Percentiles rank a stretch among this genome's conserved stretches.
These are phyloP conservation scores for Xylaria scruposa DNA, from an alignment of 495 filamentous ascomycete genomes.

Conservation along the genomic window DNA sequence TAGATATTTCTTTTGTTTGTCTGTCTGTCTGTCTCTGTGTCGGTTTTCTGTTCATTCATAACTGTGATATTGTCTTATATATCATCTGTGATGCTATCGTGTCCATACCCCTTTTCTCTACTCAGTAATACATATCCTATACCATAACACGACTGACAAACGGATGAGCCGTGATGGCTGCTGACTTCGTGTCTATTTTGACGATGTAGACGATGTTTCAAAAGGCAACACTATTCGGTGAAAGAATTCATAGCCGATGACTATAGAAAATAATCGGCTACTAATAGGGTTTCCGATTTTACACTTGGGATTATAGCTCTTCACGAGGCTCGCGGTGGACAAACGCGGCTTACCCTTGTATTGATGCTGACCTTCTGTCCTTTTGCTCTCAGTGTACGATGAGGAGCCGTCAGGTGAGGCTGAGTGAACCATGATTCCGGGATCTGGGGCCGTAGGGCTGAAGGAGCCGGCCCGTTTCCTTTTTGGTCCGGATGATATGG, in stretches of 20 bases:
- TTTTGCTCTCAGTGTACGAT: neutral
- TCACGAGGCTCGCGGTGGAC: neutral
- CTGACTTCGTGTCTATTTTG: constrained; percentile 26
- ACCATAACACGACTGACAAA: neutral
- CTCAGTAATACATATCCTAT: neutral
- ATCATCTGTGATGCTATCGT: neutral
- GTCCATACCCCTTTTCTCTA: neutral
- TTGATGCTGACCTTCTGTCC: neutral
- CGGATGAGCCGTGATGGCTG: constrained; percentile 11
- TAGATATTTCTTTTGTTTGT: neutral
- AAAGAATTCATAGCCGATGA: neutral
- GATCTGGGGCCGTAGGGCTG: constrained; percentile 16
- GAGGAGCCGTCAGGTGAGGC: neutral
- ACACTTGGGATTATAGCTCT: neutral
- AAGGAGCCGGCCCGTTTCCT: constrained; percentile 5
- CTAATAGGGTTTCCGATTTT: neutral
- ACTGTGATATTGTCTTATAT: neutral
- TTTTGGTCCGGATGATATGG: neutral
- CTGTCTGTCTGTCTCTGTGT: neutral
- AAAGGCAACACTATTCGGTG: neutral
- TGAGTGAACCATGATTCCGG: neutral
- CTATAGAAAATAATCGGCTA: neutral
- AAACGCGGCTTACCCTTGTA: neutral
- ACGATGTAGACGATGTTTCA: neutral
- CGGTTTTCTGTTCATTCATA: too few relatives aligned